A percentile compares a stretch with the other conserved stretches of the same genome.
phyloP scores from a whole-genome alignment of 805 yeast species.

The Saccharomycopsis sp. region DNA sequence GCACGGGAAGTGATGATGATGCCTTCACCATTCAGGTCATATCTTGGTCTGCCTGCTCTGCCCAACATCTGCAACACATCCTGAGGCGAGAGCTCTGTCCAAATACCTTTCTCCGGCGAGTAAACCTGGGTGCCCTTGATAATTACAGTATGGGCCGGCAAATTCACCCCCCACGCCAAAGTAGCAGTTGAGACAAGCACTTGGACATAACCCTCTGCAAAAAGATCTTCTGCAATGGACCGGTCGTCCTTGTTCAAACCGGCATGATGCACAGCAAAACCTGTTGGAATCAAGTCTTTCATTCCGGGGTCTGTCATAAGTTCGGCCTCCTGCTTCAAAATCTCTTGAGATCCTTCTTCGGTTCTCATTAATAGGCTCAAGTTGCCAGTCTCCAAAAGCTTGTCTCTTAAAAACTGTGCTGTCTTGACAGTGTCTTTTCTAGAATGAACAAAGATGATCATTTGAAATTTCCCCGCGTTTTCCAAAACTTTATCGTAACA shows the following conservation, averaged over 20 bases:
- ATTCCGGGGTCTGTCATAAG: conserved; percentile 44
- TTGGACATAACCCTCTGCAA: conserved; percentile 80
- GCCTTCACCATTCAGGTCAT: conserved; percentile 89
- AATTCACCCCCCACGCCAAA: conserved; percentile 93
- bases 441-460: conserved; percentile 87
- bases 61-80: conserved; percentile 97
- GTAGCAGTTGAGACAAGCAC: conserved; percentile 88
- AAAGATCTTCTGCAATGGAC: conserved; percentile 70
- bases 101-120: conserved; percentile 79
- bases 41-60: conserved; percentile 94
- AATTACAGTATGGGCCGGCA: conserved; percentile 91
- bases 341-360: conserved; percentile 51
- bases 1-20: conserved; percentile 81
- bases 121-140: conserved; percentile 91
- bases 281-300: conserved; percentile 52
- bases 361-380: conserved; percentile 36
- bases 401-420: conserved; percentile 63
- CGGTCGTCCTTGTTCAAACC: conserved; percentile 71
- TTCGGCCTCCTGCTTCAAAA: conserved; percentile 55
- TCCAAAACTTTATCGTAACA: conserved; percentile 76
- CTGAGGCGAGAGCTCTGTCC: conserved; percentile 91
- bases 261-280: conserved; percentile 90
- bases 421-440: conserved; percentile 85
- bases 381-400: conserved; percentile 47
- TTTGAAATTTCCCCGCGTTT: conserved; percentile 57